Percentiles rank a stretch among this genome's conserved stretches.
These are phyloP conservation scores for Dioscorea dumetorum DNA, from an alignment of 106 monocot genomes.

Conservation along the genomic window DNA sequence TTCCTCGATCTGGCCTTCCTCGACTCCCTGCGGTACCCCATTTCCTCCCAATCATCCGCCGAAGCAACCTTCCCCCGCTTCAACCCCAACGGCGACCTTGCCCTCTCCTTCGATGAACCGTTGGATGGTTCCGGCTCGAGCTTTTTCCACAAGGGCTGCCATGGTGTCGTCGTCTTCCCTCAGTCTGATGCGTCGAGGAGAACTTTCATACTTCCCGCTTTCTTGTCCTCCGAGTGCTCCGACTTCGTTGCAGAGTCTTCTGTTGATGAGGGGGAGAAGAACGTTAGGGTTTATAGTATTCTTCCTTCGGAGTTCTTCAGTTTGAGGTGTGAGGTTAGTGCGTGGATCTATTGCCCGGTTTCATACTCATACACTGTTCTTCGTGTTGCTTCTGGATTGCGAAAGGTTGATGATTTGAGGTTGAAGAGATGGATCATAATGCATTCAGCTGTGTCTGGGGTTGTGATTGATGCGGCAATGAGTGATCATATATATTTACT, in stretches of 20 bases:
- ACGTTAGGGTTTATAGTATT: conserved; percentile 8
- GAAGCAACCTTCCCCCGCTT: conserved; percentile 17
- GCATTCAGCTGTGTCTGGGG: conserved; percentile 52
- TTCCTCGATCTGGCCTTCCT: conserved; percentile 23
- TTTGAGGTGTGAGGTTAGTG: conserved; percentile 43
- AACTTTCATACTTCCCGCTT: conserved; percentile 50
- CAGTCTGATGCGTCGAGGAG: conserved; percentile 18
- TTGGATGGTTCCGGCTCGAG: conserved; percentile 15
- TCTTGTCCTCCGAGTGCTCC: conserved; percentile 50
- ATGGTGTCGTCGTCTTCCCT: conserved; percentile 57
- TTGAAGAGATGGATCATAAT: conserved; percentile 63
- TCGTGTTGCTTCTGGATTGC: conserved; percentile 21
- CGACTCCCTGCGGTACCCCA: conserved; percentile 12
- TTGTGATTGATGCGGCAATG: conserved; percentile 58
- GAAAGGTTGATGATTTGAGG: conserved; percentile 8
- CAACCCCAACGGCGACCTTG: conserved; percentile 40
- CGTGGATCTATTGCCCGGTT: conserved; percentile 44
- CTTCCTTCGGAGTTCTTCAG: conserved; percentile 78
- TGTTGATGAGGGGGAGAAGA: background rate
- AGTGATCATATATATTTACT: conserved; percentile 70
- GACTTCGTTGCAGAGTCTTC: conserved; percentile 20
- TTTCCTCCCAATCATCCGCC: conserved; percentile 24
- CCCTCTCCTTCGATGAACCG: conserved; percentile 65
- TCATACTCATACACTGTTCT: conserved; percentile 47
- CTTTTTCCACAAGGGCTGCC: conserved; percentile 79